Evolutionary conservation across 495 filamentous ascomycete species (phyloP), one percentile per base, ranked within the genome.

Genomic region (Aspergillus hancockii): DNA sequence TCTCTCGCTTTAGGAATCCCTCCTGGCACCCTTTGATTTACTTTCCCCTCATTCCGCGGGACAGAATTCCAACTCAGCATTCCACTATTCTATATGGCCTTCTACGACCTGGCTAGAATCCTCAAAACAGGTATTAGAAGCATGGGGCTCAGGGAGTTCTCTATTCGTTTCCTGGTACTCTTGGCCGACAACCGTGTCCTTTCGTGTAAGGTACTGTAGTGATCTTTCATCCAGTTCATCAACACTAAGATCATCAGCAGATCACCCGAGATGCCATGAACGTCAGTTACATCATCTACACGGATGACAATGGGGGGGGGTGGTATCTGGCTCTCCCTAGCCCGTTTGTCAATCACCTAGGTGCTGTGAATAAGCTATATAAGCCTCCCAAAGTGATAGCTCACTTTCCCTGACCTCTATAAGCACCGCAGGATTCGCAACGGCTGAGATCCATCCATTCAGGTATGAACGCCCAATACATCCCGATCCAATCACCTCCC

Each of bases 11-110:
- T 21, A 43, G 40, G 40, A 18, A n/a, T 21, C 40, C 4, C 40
- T 21, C 40, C 4, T 16, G 14, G 19, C 16, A 43, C 14, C 9
- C 40, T 43, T 43, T n/a, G 2, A 18, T 43, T n/a, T 21, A 18
- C 40, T 14, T 43, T 18, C 40, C 49, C 49, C 18, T 32, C 43
- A 32, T 57, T 54, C 38, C 34, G 46, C 19, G 16, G 22, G 31
- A 14, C 13, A 47, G 53, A 18, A 38, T 55, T 22, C 22, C 47
- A 58, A 18, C 7, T n/a, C 21, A 52, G 12, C 49, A 51, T 52
- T 52, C 28, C 49, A 8, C 28, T 25, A 21, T 43, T 14, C n/a
- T 43, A 4, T 5, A 18, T 41, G n/a, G 38, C 40, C 40, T 43
- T 36, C 32, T 9, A 36, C 32, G 4, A 36, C 32, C 40, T 14